phyloP scores from a whole-genome alignment of 2,329 filamentous ascomycete species.

The Penicillium brevicompactum region DNA sequence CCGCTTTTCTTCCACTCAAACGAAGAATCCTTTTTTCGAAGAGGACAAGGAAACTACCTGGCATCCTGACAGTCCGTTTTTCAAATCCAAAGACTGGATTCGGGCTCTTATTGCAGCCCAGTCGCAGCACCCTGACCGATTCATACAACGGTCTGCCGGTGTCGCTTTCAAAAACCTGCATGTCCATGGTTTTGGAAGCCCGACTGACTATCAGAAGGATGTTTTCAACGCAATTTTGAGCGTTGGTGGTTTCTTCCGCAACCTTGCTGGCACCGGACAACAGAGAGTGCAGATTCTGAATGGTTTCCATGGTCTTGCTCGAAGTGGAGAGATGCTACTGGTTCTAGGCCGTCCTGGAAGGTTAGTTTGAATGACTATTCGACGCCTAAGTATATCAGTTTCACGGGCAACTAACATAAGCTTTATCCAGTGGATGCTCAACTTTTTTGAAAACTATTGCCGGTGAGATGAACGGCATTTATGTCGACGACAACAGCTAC shows the following conservation, averaged over 20 bases:
- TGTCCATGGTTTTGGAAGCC: conserved; percentile 66
- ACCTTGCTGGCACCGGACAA: background rate
- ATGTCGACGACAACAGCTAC: conserved; percentile 65
- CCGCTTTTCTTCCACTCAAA: conserved; percentile 15
- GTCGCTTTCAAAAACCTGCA: conserved; percentile 65
- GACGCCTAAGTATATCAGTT: background rate
- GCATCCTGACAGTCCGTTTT: conserved; percentile 23
- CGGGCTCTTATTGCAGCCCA: conserved; percentile 22
- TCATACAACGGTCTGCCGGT: conserved; percentile 50
- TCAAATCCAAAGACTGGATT: conserved; percentile 24
- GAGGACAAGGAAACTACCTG: conserved; percentile 21
- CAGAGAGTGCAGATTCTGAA: background rate
- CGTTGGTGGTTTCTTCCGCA: background rate
- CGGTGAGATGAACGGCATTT: conserved; percentile 76
- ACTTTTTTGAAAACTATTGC: conserved; percentile 79
- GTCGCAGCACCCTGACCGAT: conserved; percentile 20
- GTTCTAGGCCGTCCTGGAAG: conserved; percentile 3
- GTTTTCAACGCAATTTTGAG: conserved; percentile 59
- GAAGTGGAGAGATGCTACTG: conserved; percentile 1
- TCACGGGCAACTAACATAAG: background rate
- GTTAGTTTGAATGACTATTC: background rate
- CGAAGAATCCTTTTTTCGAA: conserved; percentile 21
- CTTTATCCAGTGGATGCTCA: conserved; percentile 55
- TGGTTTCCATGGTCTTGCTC: background rate
- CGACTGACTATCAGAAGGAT: conserved; percentile 68